phyloP scores from a whole-genome alignment of 1,139 yeast genomes.

The Taphrina betulina region DNA sequence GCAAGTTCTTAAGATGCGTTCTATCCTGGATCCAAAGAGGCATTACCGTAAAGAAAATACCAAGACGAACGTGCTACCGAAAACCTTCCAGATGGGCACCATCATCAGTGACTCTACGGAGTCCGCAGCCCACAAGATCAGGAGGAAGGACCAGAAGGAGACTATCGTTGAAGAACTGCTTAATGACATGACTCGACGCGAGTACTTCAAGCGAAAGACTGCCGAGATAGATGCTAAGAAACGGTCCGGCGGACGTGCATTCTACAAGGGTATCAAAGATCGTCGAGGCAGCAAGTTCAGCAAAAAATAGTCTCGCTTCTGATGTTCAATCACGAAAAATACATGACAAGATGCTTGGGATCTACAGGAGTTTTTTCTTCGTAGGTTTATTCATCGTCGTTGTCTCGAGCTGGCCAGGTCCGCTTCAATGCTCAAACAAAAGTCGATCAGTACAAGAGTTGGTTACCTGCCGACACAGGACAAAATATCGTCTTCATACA shows the following conservation, averaged over 20 bases:
- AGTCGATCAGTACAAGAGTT: no score
- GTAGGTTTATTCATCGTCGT: no score
- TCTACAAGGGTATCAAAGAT: constrained; percentile 63
- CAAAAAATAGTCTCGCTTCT: constrained; percentile 8
- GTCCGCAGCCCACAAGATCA: constrained; percentile 67
- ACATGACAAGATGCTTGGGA: no score
- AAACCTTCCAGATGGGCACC: constrained; percentile 84
- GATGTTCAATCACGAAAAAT: no score
- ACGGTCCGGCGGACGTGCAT: constrained; percentile 71
- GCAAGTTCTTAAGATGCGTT: constrained; percentile 75
- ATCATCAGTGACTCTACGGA: constrained; percentile 79
- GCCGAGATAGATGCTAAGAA: constrained; percentile 71
- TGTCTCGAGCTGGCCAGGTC: no score
- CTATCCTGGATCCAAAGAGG: constrained; percentile 90
- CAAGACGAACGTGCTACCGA: constrained; percentile 63
- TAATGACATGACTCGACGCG: constrained; percentile 65
- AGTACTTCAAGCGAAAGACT: constrained; percentile 82
- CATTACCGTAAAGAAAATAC: constrained; percentile 60
- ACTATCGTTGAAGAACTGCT: constrained; percentile 80
- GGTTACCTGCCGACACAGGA: no score
- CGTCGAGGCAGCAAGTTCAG: constrained; percentile 53
- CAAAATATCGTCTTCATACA: no score
- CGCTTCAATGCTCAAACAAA: no score
- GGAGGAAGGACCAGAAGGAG: constrained; percentile 68
- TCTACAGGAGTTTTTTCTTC: no score